A percentile compares a stretch with the other conserved stretches of the same genome.
Evolutionary conservation across 805 yeast genomes (phyloP).

Genomic region (Phaffomyces thermotolerans): DNA sequence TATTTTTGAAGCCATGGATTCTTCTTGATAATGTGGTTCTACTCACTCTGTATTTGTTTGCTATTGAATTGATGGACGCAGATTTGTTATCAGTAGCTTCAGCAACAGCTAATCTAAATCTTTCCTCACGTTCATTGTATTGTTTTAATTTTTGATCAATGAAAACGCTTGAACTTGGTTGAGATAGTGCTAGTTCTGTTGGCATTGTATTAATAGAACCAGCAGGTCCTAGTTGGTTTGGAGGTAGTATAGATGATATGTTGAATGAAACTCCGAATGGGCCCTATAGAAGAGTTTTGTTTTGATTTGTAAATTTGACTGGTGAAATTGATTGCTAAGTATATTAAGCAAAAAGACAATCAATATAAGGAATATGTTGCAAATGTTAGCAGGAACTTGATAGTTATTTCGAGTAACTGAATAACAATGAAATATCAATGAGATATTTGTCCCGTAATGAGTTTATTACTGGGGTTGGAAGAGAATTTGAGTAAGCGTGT

Average conservation of each 20-base stretch:
- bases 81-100: slow-evolving; percentile 22
- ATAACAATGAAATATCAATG: too few species aligned
- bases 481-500: not conserved
- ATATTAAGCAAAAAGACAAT: too few species aligned
- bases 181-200: not conserved
- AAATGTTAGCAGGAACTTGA: too few species aligned
- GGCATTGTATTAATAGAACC: not conserved
- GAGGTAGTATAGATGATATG: not conserved
- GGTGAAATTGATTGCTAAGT: too few species aligned
- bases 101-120: slow-evolving; percentile 22
- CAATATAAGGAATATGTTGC: too few species aligned
- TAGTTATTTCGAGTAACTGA: too few species aligned
- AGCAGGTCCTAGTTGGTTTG: slow-evolving; percentile 1
- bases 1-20: slow-evolving; percentile 24
- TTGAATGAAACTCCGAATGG: not conserved
- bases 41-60: slow-evolving; percentile 22
- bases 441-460: not conserved
- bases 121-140: slow-evolving; percentile 24
- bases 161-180: slow-evolving; percentile 10
- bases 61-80: slow-evolving; percentile 24
- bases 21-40: slow-evolving; percentile 24
- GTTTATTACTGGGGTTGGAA: not conserved
- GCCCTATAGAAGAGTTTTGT: too few species aligned
- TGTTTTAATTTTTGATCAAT: slow-evolving; percentile 24
- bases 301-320: too few species aligned